Evolutionary conservation across 352 stramenopile species (phyloP).

Genomic region (Phytopythium cucurbitacearum): DNA sequence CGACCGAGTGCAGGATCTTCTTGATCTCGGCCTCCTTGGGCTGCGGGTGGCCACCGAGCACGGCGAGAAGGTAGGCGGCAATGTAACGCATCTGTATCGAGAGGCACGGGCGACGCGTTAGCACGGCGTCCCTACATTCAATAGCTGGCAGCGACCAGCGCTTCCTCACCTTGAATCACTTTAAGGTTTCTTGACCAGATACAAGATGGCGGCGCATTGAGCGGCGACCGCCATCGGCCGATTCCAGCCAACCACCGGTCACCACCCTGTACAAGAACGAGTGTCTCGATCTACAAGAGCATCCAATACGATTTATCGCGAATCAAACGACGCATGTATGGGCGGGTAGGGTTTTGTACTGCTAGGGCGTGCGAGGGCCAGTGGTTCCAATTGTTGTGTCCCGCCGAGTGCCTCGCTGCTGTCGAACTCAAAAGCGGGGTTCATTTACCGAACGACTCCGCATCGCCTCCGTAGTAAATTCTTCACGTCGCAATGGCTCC

Average conservation of each 20-base stretch:
- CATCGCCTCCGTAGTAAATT: conserved; percentile 15
- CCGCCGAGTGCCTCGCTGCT: not conserved
- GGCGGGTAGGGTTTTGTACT: not conserved
- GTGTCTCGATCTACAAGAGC: conserved; percentile 10
- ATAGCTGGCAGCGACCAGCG: too few relatives aligned
- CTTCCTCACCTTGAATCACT: conserved; percentile 85
- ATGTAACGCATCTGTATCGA: conserved; percentile 93
- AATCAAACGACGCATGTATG: conserved; percentile 5
- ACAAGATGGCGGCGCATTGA: conserved; percentile 65
- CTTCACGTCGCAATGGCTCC: conserved; percentile 43
- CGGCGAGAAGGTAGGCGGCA: conserved; percentile 95
- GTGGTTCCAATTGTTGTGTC: conserved; percentile 20
- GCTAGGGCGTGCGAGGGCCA: not conserved
- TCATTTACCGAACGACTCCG: conserved; percentile 43
- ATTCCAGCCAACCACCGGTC: conserved; percentile 40
- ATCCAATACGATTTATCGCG: conserved; percentile 9
- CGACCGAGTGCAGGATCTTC: conserved; percentile 88
- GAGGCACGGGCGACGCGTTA: not conserved
- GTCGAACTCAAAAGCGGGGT: too few relatives aligned
- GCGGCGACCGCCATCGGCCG: conserved; percentile 11
- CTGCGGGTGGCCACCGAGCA: conserved; percentile 89
- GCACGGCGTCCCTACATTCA: not conserved
- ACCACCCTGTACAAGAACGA: conserved; percentile 44
- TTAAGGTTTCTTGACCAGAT: conserved; percentile 91
- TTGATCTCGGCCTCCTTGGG: conserved; percentile 90